Conservation (phyloP, 2,329 filamentous ascomycete species). For the Colletotrichum lupini region DNA sequence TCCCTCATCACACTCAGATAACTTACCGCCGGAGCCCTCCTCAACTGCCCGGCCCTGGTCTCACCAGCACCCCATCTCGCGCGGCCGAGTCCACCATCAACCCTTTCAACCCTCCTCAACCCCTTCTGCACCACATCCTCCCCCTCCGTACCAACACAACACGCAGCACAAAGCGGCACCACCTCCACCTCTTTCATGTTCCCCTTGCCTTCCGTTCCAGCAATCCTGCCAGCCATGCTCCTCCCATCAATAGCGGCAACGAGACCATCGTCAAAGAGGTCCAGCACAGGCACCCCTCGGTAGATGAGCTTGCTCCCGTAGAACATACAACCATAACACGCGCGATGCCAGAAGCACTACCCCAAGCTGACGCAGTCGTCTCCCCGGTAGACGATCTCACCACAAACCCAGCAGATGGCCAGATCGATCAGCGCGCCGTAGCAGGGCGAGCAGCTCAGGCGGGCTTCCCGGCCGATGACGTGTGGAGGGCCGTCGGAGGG, state of each 20-base stretch:
- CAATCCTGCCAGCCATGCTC: neutral
- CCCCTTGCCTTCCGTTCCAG: constrained; percentile 23
- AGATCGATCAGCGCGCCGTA: constrained; percentile 60
- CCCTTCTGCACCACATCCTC: constrained; percentile 54
- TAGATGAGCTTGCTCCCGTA: constrained; percentile 56
- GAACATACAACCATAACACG: constrained; percentile 67
- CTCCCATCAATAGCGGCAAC: constrained; percentile 31
- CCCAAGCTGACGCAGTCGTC: constrained; percentile 68
- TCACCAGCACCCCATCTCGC: constrained; percentile 53
- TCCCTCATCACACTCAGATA: no score
- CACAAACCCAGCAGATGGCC: constrained; percentile 68
- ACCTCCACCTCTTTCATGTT: constrained; percentile 54
- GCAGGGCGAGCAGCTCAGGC: constrained; percentile 62
- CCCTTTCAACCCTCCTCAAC: constrained; percentile 53
- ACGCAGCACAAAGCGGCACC: constrained; percentile 62
- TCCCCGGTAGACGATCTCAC: constrained; percentile 63
- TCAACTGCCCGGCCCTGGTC: constrained; percentile 26
- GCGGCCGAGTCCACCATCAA: constrained; percentile 59
- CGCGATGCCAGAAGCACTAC: constrained; percentile 70
- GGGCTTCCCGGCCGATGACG: constrained; percentile 57
- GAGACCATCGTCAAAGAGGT: constrained; percentile 45
- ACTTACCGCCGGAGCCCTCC: constrained; percentile 29
- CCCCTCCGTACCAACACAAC: constrained; percentile 53
- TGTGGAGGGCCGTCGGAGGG: constrained; percentile 48
- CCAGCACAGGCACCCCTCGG: constrained; percentile 46